phyloP scores from a whole-genome alignment of 306 rosid species.

The Leucaena leucocephala region DNA sequence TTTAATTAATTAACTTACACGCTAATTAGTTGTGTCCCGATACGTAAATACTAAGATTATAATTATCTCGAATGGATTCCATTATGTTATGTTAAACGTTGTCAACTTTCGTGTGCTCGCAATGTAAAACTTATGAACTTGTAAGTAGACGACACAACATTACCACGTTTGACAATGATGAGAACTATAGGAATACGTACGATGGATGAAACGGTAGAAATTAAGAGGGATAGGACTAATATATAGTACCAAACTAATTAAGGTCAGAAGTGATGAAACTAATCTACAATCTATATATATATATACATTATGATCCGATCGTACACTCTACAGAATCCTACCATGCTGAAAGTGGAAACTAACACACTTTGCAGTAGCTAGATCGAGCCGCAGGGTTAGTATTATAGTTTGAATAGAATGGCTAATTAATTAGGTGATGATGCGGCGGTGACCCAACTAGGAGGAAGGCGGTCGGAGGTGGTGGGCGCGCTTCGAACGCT shows the following conservation, averaged over 20 bases:
- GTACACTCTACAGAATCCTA: neutral
- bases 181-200: neutral
- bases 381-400: neutral
- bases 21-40: no score
- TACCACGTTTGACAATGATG: neutral
- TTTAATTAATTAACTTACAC: no score
- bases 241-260: neutral
- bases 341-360: neutral
- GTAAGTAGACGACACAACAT: no score
- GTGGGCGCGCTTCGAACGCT: slow-evolving; percentile 65
- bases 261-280: neutral
- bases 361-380: neutral
- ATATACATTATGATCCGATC: neutral
- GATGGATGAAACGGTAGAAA: no score
- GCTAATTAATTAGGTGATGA: neutral
- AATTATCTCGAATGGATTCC: neutral
- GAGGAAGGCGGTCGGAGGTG: slow-evolving; percentile 56
- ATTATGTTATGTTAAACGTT: neutral
- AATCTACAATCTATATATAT: neutral
- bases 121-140: neutral
- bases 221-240: neutral
- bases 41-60: no score
- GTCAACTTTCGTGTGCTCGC: neutral
- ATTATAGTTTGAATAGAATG: neutral
- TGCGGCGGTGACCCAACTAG: slow-evolving; percentile 46